phyloP scores from a whole-genome alignment of 78 protist genomes.

The Dictyostelium discoideum region DNA sequence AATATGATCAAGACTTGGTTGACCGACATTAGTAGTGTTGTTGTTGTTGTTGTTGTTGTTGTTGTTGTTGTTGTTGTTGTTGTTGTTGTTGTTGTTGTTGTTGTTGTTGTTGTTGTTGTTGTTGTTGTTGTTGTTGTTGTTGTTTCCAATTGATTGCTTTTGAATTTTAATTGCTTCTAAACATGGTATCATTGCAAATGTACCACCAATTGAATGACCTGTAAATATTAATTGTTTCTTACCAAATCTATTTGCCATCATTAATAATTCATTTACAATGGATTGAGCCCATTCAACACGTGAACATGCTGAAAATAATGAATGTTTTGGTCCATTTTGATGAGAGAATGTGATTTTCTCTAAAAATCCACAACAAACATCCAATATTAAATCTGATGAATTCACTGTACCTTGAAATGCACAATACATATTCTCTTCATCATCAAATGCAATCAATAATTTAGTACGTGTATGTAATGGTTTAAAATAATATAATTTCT shows the following conservation, averaged over 20 bases:
- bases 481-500: conserved; percentile 21
- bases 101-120: too few species aligned
- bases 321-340: neutral
- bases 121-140: neutral
- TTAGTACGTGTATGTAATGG: conserved; percentile 29
- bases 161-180: conserved; percentile 34
- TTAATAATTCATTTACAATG: neutral
- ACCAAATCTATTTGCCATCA: neutral
- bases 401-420: conserved; percentile 37
- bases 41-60: neutral
- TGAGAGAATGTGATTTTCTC: conserved; percentile 18
- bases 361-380: conserved; percentile 52
- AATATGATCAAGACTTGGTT: too few species aligned
- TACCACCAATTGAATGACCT: conserved; percentile 61
- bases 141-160: neutral
- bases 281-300: conserved; percentile 31
- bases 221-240: conserved; percentile 15
- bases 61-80: too few species aligned
- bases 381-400: conserved; percentile 18
- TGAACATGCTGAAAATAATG: neutral
- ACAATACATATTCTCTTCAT: conserved; percentile 14
- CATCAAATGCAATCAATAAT: conserved; percentile 37
- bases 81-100: too few species aligned
- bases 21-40: too few species aligned
- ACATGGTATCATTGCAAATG: neutral